Evolutionary conservation across 2,329 filamentous ascomycete species (phyloP), one percentile per base, ranked within the genome.

Genomic region (Emydomyces testavorans): DNA sequence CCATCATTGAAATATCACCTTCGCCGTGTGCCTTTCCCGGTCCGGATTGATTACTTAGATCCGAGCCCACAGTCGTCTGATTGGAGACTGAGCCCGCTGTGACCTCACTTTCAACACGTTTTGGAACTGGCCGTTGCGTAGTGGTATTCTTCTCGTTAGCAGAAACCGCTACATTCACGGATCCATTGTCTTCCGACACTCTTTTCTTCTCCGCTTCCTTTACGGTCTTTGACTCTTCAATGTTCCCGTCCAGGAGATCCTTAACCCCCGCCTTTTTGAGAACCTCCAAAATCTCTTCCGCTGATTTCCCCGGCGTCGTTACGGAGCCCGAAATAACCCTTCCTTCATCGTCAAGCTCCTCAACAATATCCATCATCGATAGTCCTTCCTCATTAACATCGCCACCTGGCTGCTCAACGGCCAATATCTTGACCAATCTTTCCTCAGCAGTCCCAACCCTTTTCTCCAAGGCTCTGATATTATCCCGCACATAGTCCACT

Each of bases 291-390:
- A 95, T 71, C 54, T 84, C 77, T 6, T 79, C 71, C 15, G 83
- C 77, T 11, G 75, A 70, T 45, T 82, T 77, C 5, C 81, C 82
- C 0, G 87, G 83, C n/a, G 70, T 77, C 31, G 79, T 77, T 24
- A 83, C 68, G 48, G 71, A 76, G 56, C 76, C 79, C 0, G 78
- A 84, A 42, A 94, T 65, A 3, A 96, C 76, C 58, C 94, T 92
- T 48, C 82, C 92, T 8, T 94, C 78, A 6, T 95, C 89, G 60
- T 96, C 92, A 20, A 96, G 71, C 67, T 94, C 80, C 65, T 98
- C 92, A 47, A 87, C 73, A 54, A 98, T 96, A 58, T 96, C 92
- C 26, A 84, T 89, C 50, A 96, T 77, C 0, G 88, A 85, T 44
- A 88, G 70, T 1, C 80, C 82, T 51, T 83, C 79, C 45, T 71